Evolutionary conservation across 805 yeast genomes (phyloP).

Genomic region (Kuraishia floccosa): DNA sequence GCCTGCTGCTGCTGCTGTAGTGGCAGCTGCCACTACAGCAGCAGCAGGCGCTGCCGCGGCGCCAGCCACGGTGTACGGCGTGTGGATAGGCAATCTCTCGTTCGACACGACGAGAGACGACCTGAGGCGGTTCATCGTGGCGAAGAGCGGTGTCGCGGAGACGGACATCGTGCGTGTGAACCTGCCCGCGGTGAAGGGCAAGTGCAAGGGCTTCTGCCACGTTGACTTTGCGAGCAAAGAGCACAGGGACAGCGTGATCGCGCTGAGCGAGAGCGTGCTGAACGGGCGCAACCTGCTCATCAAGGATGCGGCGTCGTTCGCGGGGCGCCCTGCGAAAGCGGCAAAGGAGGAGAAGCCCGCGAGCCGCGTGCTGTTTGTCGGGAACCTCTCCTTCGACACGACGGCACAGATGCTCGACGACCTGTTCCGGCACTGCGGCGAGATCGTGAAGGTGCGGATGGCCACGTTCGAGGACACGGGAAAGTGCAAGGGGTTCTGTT

Average conservation of each 20-base stretch:
- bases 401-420: slow-evolving; percentile 66
- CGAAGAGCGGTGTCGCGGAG: slow-evolving; percentile 47
- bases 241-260: slow-evolving; percentile 52
- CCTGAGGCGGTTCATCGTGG: slow-evolving; percentile 47
- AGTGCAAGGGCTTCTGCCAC: slow-evolving; percentile 82
- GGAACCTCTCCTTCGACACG: slow-evolving; percentile 88
- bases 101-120: slow-evolving; percentile 78
- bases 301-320: slow-evolving; percentile 69
- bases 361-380: slow-evolving; percentile 79
- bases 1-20: slow-evolving; percentile 37
- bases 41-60: slow-evolving; percentile 18
- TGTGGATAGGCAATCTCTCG: slow-evolving; percentile 91
- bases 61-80: slow-evolving; percentile 35
- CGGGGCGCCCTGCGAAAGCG: slow-evolving; percentile 66
- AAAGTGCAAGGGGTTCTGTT: slow-evolving; percentile 94
- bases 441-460: slow-evolving; percentile 76
- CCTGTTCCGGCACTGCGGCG: slow-evolving; percentile 89
- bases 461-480: slow-evolving; percentile 97
- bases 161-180: slow-evolving; percentile 65
- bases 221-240: slow-evolving; percentile 59
- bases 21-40: slow-evolving; percentile 37
- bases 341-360: slow-evolving; percentile 68
- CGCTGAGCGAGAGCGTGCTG: slow-evolving; percentile 57
- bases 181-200: slow-evolving; percentile 61
- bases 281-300: slow-evolving; percentile 83